A percentile compares a stretch with the other conserved stretches of the same genome.
Evolutionary conservation across 139 green algal genomes (phyloP).

Genomic region (Microglena sp.): DNA sequence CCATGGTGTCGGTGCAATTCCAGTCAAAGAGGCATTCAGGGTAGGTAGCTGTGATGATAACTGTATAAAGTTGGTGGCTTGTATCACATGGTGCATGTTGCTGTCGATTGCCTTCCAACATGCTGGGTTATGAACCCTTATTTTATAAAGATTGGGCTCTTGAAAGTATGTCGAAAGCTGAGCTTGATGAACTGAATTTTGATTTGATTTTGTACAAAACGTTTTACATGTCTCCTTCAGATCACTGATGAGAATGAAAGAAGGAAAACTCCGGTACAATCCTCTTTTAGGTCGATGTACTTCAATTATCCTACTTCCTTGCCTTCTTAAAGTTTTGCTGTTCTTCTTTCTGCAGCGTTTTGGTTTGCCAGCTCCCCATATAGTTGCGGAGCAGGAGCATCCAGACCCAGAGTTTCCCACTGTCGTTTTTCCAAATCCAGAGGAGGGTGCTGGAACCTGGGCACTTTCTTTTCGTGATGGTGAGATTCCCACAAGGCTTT

Average conservation of each 20-base stretch:
- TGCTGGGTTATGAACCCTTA: no score
- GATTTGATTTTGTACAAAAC: no score
- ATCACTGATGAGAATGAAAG: constrained; percentile 23
- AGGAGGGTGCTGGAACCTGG: constrained; percentile 66
- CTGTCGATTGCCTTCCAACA: no score
- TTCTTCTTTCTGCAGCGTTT: constrained; percentile 13
- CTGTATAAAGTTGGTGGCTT: no score
- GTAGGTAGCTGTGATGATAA: not conserved
- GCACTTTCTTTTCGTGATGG: constrained; percentile 41
- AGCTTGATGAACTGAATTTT: no score
- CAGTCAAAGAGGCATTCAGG: constrained; percentile 23
- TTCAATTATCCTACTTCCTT: no score
- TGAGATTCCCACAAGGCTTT: no score
- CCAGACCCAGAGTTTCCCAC: constrained; percentile 71
- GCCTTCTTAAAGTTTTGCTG: no score
- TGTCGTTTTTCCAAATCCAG: constrained; percentile 63
- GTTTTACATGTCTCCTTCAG: constrained; percentile 24
- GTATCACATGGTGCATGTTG: constrained; percentile 29
- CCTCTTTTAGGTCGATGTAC: no score
- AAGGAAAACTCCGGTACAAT: no score
- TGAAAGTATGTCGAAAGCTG: no score
- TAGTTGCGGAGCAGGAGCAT: constrained; percentile 42
- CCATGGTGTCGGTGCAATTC: constrained; percentile 54
- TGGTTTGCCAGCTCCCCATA: constrained; percentile 35
- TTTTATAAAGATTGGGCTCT: no score